Percentiles rank a stretch among this genome's conserved stretches.
Conservation (phyloP, 2,329 filamentous ascomycete species). For the Aspergillus pseudoviridinutans region DNA sequence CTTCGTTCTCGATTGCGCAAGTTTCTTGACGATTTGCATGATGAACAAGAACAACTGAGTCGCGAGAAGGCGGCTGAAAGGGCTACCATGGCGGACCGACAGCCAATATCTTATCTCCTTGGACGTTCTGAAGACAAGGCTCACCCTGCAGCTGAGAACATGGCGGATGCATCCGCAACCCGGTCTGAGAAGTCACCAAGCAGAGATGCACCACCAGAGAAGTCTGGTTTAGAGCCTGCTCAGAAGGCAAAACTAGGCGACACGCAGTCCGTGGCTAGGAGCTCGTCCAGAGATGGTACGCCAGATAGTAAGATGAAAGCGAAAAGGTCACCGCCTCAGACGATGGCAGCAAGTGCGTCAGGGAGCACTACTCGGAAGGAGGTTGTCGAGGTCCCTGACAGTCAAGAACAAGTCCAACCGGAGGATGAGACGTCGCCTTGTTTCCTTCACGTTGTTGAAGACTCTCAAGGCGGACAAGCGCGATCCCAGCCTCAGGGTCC, state of each 20-base stretch:
- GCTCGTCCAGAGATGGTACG: neutral
- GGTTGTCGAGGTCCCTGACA: constrained; percentile 27
- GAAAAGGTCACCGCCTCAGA: neutral
- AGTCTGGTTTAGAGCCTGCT: neutral
- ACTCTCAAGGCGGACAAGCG: neutral
- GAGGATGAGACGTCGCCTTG: neutral
- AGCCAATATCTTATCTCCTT: constrained; percentile 31
- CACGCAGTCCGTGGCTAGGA: neutral
- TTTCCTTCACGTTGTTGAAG: neutral
- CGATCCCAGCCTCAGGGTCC: neutral
- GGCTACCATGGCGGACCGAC: constrained; percentile 27
- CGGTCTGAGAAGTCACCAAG: neutral
- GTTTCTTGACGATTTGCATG: constrained; percentile 61
- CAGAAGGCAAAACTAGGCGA: neutral
- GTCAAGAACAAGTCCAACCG: constrained; percentile 19
- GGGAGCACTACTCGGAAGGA: constrained; percentile 6
- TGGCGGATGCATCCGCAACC: neutral
- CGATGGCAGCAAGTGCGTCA: neutral
- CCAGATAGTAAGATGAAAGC: neutral
- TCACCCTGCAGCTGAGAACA: neutral
- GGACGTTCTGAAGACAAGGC: constrained; percentile 11
- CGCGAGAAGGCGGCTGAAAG: constrained; percentile 36
- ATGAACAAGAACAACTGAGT: constrained; percentile 48
- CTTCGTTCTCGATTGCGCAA: constrained; percentile 65
- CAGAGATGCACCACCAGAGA: neutral